Evolutionary conservation across 2,329 filamentous ascomycete species (phyloP).

Genomic region (Arthrinium phaeospermum): DNA sequence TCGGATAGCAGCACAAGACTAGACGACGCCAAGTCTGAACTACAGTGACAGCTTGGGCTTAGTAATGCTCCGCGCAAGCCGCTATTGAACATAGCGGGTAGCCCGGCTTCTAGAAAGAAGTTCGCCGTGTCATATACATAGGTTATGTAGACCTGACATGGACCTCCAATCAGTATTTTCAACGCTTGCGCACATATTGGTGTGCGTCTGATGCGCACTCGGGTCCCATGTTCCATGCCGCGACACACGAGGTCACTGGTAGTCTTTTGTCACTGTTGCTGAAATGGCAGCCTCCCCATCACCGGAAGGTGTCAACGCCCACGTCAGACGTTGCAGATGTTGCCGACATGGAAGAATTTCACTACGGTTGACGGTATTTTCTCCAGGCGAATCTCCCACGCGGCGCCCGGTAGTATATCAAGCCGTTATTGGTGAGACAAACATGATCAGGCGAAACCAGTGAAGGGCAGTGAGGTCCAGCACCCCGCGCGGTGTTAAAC

Average conservation of each 20-base stretch:
- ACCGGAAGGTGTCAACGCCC: not conserved
- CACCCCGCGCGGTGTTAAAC: not conserved
- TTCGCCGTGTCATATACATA: not conserved
- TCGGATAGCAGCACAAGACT: not conserved
- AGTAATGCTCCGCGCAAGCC: not conserved
- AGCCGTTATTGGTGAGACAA: not conserved
- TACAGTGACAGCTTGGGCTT: not conserved
- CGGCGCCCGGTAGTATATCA: not conserved
- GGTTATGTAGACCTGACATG: not conserved
- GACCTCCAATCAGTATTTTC: no score
- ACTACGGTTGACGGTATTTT: no score
- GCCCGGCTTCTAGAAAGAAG: not conserved
- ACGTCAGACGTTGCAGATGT: not conserved
- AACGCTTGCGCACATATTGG: not conserved
- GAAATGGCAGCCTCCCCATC: not conserved
- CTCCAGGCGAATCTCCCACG: not conserved
- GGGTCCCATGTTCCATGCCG: not conserved
- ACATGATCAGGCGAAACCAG: not conserved
- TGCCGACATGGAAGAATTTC: not conserved
- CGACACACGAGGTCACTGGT: not conserved
- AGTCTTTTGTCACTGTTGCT: not conserved
- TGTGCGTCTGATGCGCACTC: not conserved
- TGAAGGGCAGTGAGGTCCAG: not conserved
- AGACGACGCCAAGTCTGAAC: not conserved
- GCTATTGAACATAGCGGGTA: conserved; percentile 3